A percentile compares a stretch with the other conserved stretches of the same genome.
Evolutionary conservation across 2,329 filamentous ascomycete species (phyloP).

Genomic region (Colletotrichum siamense): DNA sequence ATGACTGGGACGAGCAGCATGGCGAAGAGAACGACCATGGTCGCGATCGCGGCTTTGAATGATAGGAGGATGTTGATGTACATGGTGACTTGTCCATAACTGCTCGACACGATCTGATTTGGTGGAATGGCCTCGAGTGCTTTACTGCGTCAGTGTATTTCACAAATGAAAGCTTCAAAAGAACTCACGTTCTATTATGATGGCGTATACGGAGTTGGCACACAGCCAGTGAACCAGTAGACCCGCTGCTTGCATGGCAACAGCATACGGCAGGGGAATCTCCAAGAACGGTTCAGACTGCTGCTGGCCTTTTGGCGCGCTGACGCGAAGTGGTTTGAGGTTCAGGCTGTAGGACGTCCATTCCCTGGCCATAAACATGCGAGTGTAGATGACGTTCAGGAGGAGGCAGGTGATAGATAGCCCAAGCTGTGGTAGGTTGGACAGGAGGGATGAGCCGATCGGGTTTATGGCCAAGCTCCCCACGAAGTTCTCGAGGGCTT

Average conservation of each 20-base stretch:
- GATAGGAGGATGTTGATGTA: not conserved
- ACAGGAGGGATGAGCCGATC: not conserved
- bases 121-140: not conserved
- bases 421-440: not conserved
- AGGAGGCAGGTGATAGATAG: not conserved
- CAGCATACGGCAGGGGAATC: not conserved
- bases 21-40: not conserved
- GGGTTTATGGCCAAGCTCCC: not conserved
- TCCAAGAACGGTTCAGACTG: not conserved
- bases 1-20: not conserved
- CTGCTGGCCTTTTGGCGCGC: not conserved
- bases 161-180: fast-evolving
- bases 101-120: not conserved
- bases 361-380: not conserved
- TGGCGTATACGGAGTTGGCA: not conserved
- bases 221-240: not conserved
- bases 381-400: not conserved
- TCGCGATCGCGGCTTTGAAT: not conserved
- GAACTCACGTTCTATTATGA: not conserved
- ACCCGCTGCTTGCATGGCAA: not conserved
- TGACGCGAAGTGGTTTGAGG: not conserved
- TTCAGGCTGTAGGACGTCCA: not conserved
- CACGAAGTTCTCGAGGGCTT: not conserved
- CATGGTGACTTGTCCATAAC: not conserved
- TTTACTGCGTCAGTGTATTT: fast-evolving